Evolutionary conservation across 208 protist genomes (phyloP), one percentile per base, ranked within the genome.

Genomic region (Endotrypanum monterogeii): DNA sequence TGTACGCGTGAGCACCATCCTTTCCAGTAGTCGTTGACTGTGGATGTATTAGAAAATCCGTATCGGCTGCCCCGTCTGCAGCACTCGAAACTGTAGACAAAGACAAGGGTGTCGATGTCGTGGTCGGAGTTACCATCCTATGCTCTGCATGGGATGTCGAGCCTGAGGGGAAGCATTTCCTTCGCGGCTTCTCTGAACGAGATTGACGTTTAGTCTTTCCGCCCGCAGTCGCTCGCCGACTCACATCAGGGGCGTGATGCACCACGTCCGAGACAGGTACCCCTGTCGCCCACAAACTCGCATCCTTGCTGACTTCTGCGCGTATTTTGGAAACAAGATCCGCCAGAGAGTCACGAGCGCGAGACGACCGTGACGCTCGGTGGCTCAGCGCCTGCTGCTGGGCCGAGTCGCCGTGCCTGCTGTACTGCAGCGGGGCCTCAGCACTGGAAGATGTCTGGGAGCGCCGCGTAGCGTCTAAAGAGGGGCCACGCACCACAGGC

Each of bases 281-380:
- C 37, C 35, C 6, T 30, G 41, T n/a, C 1, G n/a, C 56, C 41
- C 20, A 25, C 46, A 23, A 20, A 39, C 44, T 37, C 56, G 46
- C 37, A 9, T 66, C 74, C 20, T 35, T 61, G 54, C 69, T 63
- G 25, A 80, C 68, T 62, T 80, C 75, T 23, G 48, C 75, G 30
- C 75, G 75, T 39, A 80, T 80, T 54, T 68, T 74, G 18, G 68
- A 67, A 5, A 80, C 68, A 44, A 80, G 71, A 23, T 74, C 32
- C 5, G 50, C 69, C 61, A 80, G 30, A 16, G 75, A 51, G 20
- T 71, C 68, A 51, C 55, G 55, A 44, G 54, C 41, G 32, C 41
- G 35, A 25, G 66, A 54, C 50, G 2, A 2, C 50, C n/a, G 66
- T 14, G 46, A 20, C 3, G 8, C 60, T 46, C 12, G 25, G 41